phyloP scores from a whole-genome alignment of 192 early-diverging fungal genomes.

The Dimargaris cristalligena region DNA sequence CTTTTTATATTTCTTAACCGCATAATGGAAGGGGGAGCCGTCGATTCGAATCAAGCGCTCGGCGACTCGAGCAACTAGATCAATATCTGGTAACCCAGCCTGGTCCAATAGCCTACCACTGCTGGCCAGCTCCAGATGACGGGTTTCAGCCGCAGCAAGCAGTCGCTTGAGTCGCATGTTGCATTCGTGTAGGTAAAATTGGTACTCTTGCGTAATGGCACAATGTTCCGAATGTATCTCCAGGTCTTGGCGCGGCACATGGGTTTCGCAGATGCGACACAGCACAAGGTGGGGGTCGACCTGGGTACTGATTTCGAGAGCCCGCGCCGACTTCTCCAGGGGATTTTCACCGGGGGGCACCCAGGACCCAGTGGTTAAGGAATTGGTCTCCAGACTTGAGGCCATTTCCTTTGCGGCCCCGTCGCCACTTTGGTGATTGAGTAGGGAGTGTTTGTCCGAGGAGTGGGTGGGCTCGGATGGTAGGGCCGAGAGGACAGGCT shows the following conservation, averaged over 20 bases:
- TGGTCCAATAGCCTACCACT: too few species aligned
- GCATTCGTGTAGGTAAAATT: conserved; percentile 41
- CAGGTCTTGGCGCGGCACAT: conserved; percentile 40
- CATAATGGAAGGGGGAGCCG: conserved; percentile 9
- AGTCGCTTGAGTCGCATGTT: conserved; percentile 37
- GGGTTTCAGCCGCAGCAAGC: conserved; percentile 31
- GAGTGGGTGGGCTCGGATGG: not conserved
- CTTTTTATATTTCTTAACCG: conserved; percentile 3
- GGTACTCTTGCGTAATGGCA: conserved; percentile 50
- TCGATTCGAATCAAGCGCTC: conserved; percentile 16
- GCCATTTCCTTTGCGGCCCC: not conserved
- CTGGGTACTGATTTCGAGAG: conserved; percentile 1
- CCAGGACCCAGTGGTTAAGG: conserved; percentile 7
- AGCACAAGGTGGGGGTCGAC: conserved; percentile 29
- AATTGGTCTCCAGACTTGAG: conserved; percentile 7
- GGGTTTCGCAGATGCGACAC: conserved; percentile 78
- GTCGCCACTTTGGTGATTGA: not conserved
- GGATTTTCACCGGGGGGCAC: conserved; percentile 1
- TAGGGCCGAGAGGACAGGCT: not conserved
- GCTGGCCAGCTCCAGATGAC: conserved; percentile 25
- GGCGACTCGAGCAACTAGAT: conserved; percentile 21
- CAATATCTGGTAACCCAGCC: conserved; percentile 23
- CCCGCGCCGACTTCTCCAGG: not conserved
- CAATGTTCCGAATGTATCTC: conserved; percentile 69
- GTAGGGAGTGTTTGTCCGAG: not conserved